Evolutionary conservation across 305 asterid species (phyloP), one percentile per base, ranked within the genome.

Genomic region (Andrographis paniculata): DNA sequence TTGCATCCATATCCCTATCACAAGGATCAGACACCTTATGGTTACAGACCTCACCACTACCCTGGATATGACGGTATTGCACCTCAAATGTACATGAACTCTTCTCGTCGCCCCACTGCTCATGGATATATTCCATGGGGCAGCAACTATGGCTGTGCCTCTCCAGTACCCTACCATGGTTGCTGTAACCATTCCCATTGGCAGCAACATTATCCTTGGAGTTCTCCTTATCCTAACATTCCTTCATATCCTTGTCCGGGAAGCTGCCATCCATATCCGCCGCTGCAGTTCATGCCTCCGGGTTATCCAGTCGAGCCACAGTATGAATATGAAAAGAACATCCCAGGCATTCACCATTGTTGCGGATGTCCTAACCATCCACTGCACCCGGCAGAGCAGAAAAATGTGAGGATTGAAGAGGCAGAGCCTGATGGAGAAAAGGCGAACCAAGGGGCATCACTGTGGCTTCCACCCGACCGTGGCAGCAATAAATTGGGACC

Each of bases 341-440:
- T 56, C 56, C 65, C 62, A 2, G 35, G 50, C 13, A 70, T 59
- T 36, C 62, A 75, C 38, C 85, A 74, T 43, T 83, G 80, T n/a
- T 74, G 89, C 13, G 91, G 84, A 19, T 78, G 91, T 51, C 63
- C 60, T 18, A 68, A 76, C 57, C 77, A 78, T 45, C 36, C 27
- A 6, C 35, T 56, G 28, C 56, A 52, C 14, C 44, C 3, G 54
- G 72, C 22, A 47, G 83, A 58, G 22, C 75, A 60, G 53, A 67
- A 46, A 14, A 62, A 33, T 42, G 42, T 74, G n/a, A 76, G 59
- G 63, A 67, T 76, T 64, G 85, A 67, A 47, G 93, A 80, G 56
- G 76, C 62, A 43, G 74, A 60, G 14, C 71, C 77, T 48, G 75
- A 61, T 21, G 13, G 20, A 17, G 74, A 50, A 55, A 52, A 22